Base-by-base conservation (phyloP, 1,139 yeast genomes). In the Meyerozyma smithsonii region DNA sequence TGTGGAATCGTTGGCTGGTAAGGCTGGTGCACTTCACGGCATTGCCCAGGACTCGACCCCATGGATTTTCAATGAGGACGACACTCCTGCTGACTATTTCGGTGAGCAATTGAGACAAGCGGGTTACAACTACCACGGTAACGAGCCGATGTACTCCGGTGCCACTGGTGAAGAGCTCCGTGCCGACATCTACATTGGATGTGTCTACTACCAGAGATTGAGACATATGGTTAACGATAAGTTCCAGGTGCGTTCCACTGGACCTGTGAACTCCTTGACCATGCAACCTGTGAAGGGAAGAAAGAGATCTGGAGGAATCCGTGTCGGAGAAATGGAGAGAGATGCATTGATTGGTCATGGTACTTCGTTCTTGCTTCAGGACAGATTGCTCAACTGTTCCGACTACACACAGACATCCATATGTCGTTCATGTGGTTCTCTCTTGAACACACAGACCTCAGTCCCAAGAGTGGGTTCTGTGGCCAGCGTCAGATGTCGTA, bases 221-320 rank as follows among this genome's bases (percentile, higher is more conserved):
- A 83, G 99, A 73, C 98, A 92, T 67, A 92, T 94, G 98, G 99
- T 94, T 48, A 92, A 92, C 72, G 99, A 92, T 64, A 92, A 92
- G 77, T 92, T 88, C 84, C 98, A 94, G 71, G 99, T 92, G 42
- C 84, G 99, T 69, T 87, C 97, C 5, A 92, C 98, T 14, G 99
- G 99, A 58, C 97, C 98, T 5, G 97, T 92, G 30, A 90, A 90
- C 64, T 81, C 95, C 28, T 76, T 92, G 57, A 94, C 98, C 14
- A 90, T 92, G 97, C 99, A 92, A 73, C 99, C 99, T 36, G 98
- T 92, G 44, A 92, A 94, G 72, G 99, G 99, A 57, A 84, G 99
- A 71, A 94, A 92, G 81, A 82, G 98, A 69, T 82, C 85, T 50
- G 99, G 99, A 68, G 99, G 99, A 84, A 92, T 92, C 54, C 95